A percentile compares a stretch with the other conserved stretches of the same genome.
Conservation (phyloP, 2,329 filamentous ascomycete species). For the Alternaria triticina region DNA sequence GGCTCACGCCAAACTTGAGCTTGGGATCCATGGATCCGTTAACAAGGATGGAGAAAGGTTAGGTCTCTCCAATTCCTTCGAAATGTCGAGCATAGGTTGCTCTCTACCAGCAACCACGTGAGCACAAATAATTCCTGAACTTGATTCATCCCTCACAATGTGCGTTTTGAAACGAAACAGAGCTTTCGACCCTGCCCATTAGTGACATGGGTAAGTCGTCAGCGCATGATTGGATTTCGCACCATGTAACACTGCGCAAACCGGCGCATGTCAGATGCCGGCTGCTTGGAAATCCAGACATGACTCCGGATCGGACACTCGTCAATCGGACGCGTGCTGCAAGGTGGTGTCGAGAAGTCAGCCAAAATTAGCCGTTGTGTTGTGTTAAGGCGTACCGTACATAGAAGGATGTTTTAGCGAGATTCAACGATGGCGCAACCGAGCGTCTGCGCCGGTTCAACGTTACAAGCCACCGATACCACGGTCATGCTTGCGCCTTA, state of each 20-base stretch:
- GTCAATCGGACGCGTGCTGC: slow-evolving; percentile 11
- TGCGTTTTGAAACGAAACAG: slow-evolving; percentile 11
- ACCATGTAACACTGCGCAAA: slow-evolving; percentile 9
- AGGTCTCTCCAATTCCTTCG: neutral
- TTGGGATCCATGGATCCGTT: neutral
- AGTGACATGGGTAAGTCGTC: neutral
- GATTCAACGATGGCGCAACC: slow-evolving; percentile 10
- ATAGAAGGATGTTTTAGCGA: neutral
- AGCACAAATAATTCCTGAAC: neutral
- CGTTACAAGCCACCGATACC: slow-evolving; percentile 38
- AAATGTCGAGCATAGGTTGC: neutral
- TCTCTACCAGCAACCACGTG: neutral
- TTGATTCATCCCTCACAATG: neutral
- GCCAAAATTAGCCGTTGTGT: slow-evolving; percentile 3
- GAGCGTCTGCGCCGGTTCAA: slow-evolving; percentile 29
- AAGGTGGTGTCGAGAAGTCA: slow-evolving; percentile 1
- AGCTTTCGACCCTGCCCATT: neutral
- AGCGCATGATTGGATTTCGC: slow-evolving; percentile 2
- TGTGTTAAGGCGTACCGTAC: neutral
- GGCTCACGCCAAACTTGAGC: neutral
- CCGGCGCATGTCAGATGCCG: slow-evolving; percentile 9
- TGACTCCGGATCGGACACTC: slow-evolving; percentile 6
- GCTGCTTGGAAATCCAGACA: slow-evolving; percentile 6
- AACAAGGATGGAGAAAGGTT: too few relatives aligned
- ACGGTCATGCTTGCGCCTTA: slow-evolving; percentile 5